A percentile compares a stretch with the other conserved stretches of the same genome.
Conservation (phyloP, 2,329 filamentous ascomycete genomes). For the Tolypocladium endophyticum region DNA sequence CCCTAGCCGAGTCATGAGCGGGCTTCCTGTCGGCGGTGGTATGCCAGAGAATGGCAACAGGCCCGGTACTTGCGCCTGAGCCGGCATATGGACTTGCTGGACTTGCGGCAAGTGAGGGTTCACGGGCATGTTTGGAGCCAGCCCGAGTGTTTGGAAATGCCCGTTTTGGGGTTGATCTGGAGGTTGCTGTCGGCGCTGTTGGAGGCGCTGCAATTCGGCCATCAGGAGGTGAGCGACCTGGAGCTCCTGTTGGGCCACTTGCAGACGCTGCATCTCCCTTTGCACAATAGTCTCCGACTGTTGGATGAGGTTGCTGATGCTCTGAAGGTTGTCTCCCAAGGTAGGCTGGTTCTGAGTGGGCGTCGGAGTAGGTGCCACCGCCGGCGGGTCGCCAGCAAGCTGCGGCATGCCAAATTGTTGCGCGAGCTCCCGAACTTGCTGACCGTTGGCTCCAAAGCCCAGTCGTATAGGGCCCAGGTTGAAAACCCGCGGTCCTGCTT, state of each 20-base stretch:
- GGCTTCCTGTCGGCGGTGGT: slow-evolving; percentile 26
- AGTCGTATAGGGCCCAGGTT: slow-evolving; percentile 67
- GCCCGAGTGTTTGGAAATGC: slow-evolving; percentile 4
- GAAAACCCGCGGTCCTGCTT: slow-evolving; percentile 47
- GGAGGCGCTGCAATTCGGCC: slow-evolving; percentile 55
- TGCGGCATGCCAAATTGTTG: slow-evolving; percentile 46
- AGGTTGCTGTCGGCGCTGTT: slow-evolving; percentile 34
- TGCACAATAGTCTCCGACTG: slow-evolving; percentile 60
- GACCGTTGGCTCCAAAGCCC: slow-evolving; percentile 63
- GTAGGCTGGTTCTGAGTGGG: slow-evolving; percentile 6
- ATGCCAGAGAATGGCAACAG: slow-evolving; percentile 12
- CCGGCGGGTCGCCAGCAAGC: slow-evolving; percentile 13
- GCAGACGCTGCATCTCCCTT: slow-evolving; percentile 53
- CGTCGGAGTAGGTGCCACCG: slow-evolving; percentile 9
- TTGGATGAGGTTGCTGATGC: slow-evolving; percentile 49
- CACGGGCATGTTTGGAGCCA: slow-evolving; percentile 3
- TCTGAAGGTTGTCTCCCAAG: slow-evolving; percentile 22
- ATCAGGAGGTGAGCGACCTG: slow-evolving; percentile 58
- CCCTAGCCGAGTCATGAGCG: slow-evolving; percentile 37
- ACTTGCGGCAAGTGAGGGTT: slow-evolving; percentile 5
- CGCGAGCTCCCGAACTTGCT: slow-evolving; percentile 56
- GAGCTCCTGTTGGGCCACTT: slow-evolving; percentile 56
- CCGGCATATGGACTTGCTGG: slow-evolving; percentile 7
- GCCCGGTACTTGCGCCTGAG: slow-evolving; percentile 9
- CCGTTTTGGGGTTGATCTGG: slow-evolving; percentile 16